Evolutionary conservation across 1,284 basidiomycete genomes (phyloP).

Genomic region (Amylostereum chailletii): DNA sequence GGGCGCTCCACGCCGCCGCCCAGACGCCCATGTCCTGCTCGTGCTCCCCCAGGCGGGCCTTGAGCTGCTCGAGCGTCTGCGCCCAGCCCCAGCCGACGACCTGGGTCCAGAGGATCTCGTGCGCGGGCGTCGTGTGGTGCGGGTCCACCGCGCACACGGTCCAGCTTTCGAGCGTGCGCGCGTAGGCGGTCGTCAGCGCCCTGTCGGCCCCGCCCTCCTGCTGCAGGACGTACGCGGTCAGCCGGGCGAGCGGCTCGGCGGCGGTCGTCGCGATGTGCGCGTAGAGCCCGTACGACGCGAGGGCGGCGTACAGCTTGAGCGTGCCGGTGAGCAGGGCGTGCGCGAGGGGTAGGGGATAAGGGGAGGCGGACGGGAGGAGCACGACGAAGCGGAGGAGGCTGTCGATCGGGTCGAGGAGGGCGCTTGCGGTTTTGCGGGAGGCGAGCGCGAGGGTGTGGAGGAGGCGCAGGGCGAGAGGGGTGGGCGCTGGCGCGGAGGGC

Average conservation of each 20-base stretch:
- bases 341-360: slow-evolving; percentile 34
- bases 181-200: slow-evolving; percentile 39
- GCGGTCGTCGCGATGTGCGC: slow-evolving; percentile 58
- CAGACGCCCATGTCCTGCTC: slow-evolving; percentile 21
- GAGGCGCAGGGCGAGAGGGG: slow-evolving; percentile 49
- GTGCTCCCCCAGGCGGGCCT: slow-evolving; percentile 17
- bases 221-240: slow-evolving; percentile 37
- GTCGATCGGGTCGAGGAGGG: slow-evolving; percentile 49
- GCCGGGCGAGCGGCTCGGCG: slow-evolving; percentile 38
- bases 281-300: slow-evolving; percentile 77
- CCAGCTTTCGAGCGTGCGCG: slow-evolving; percentile 60
- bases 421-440: slow-evolving; percentile 59
- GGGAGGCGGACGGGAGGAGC: slow-evolving; percentile 44
- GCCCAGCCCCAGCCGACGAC: slow-evolving; percentile 71
- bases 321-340: slow-evolving; percentile 46
- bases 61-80: slow-evolving; percentile 41
- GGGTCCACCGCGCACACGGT: slow-evolving; percentile 81
- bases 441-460: slow-evolving; percentile 54
- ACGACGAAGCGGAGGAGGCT: slow-evolving; percentile 72
- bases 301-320: slow-evolving; percentile 54
- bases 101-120: slow-evolving; percentile 89
- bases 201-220: slow-evolving; percentile 23
- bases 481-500: slow-evolving; percentile 27
- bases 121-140: slow-evolving; percentile 76
- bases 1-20: slow-evolving; percentile 45